phyloP scores from a whole-genome alignment of 306 rosid species.

The Cotoneaster glaucophyllus region DNA sequence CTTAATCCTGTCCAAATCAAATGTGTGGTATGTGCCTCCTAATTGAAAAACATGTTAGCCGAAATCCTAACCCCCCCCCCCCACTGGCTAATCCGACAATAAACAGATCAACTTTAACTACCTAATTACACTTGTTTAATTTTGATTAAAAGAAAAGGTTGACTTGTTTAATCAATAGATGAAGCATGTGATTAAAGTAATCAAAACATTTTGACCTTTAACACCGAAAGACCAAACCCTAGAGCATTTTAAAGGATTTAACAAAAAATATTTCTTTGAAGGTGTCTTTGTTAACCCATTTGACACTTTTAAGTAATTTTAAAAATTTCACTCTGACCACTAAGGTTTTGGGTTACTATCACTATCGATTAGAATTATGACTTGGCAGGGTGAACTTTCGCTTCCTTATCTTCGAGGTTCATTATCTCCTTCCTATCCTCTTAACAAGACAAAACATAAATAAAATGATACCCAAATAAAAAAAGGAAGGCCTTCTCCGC shows the following conservation, averaged over 20 bases:
- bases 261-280: no score
- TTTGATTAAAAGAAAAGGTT: neutral
- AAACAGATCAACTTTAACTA: slow-evolving; percentile 16
- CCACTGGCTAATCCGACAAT: slow-evolving; percentile 32
- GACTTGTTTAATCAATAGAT: neutral
- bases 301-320: no score
- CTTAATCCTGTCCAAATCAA: slow-evolving; percentile 23
- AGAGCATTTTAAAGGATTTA: no score
- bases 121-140: slow-evolving; percentile 10
- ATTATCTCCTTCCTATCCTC: neutral
- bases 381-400: no score
- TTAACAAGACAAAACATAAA: no score
- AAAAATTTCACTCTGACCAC: neutral
- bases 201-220: slow-evolving; percentile 9
- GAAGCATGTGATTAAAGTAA: neutral
- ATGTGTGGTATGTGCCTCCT: neutral
- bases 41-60: neutral
- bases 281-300: no score
- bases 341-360: neutral
- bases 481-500: no score
- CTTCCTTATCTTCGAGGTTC: no score
- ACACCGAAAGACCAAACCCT: slow-evolving; percentile 10
- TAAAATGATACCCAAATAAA: no score
- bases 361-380: no score
- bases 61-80: slow-evolving; percentile 30